Percentiles rank a stretch among this genome's conserved stretches.
Evolutionary conservation across 2,329 filamentous ascomycete species (phyloP).

Genomic region (Beauveria australis): DNA sequence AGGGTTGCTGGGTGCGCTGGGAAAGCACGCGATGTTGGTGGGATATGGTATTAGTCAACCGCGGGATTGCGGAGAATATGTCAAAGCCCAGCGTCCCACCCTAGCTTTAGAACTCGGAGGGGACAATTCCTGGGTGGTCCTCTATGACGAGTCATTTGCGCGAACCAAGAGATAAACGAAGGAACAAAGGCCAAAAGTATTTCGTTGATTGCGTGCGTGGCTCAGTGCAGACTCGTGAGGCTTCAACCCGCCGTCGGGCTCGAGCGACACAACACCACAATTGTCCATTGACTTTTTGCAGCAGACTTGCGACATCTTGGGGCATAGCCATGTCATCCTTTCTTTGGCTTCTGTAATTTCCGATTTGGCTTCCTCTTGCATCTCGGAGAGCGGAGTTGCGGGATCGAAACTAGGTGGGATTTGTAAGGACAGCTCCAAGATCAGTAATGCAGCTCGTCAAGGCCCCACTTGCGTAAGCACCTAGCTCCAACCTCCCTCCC

Average conservation of each 20-base stretch:
- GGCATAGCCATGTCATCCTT: no score
- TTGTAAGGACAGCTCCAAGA: slow-evolving; percentile 2
- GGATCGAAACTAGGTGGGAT: not conserved
- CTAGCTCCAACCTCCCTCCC: no score
- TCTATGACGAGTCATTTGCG: no score
- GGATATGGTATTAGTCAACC: slow-evolving; percentile 4
- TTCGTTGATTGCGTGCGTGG: no score
- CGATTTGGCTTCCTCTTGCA: not conserved
- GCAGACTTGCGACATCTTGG: no score
- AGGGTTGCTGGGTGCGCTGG: not conserved
- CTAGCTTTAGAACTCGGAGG: not conserved
- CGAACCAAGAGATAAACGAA: no score
- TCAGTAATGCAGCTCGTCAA: not conserved
- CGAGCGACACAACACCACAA: not conserved
- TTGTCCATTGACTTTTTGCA: not conserved
- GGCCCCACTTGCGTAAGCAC: not conserved
- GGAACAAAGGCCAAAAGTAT: no score
- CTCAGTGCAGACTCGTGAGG: no score
- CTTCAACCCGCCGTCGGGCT: not conserved
- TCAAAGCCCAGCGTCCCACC: not conserved
- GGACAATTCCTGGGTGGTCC: no score
- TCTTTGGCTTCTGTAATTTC: no score
- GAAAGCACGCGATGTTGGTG: slow-evolving; percentile 5
- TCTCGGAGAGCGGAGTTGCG: not conserved
- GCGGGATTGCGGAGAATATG: not conserved